Conservation (phyloP, 345 rosid species). For the Gossypium anomalum region DNA sequence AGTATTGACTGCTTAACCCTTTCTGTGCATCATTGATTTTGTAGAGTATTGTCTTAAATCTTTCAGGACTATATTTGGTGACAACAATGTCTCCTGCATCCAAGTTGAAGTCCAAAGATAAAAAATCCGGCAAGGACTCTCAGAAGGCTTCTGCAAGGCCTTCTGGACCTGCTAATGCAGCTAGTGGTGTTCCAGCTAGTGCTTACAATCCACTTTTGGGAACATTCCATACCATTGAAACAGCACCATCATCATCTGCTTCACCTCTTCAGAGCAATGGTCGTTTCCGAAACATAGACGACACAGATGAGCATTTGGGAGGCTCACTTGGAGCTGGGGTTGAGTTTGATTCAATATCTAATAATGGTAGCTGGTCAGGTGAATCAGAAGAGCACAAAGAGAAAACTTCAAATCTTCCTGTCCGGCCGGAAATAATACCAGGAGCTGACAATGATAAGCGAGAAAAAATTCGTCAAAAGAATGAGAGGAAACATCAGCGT, state of each 20-base stretch:
- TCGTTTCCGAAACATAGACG: conserved; percentile 68
- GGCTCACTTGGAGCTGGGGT: conserved; percentile 42
- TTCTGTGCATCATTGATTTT: not conserved
- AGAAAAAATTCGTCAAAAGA: conserved; percentile 84
- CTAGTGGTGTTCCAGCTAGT: conserved; percentile 50
- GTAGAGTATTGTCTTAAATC: not conserved
- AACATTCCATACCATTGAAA: conserved; percentile 66
- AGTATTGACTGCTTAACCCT: not conserved
- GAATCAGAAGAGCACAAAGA: conserved; percentile 93
- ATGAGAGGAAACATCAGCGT: conserved; percentile 88
- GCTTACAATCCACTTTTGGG: conserved; percentile 77
- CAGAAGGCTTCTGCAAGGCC: conserved; percentile 55
- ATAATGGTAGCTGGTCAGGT: conserved; percentile 90
- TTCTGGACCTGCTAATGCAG: conserved; percentile 42
- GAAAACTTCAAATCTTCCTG: conserved; percentile 37
- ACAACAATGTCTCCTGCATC: conserved; percentile 61
- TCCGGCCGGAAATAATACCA: conserved; percentile 51
- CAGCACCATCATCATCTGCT: conserved; percentile 45
- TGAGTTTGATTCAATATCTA: conserved; percentile 76
- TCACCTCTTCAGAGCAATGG: conserved; percentile 55
- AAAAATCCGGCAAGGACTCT: conserved; percentile 62
- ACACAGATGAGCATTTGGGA: conserved; percentile 51
- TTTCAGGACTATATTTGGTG: conserved; percentile 12
- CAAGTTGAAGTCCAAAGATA: conserved; percentile 70
- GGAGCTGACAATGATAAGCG: conserved; percentile 80